phyloP scores from a whole-genome alignment of 2,329 filamentous ascomycete species.

The Alternaria triticimaculans region DNA sequence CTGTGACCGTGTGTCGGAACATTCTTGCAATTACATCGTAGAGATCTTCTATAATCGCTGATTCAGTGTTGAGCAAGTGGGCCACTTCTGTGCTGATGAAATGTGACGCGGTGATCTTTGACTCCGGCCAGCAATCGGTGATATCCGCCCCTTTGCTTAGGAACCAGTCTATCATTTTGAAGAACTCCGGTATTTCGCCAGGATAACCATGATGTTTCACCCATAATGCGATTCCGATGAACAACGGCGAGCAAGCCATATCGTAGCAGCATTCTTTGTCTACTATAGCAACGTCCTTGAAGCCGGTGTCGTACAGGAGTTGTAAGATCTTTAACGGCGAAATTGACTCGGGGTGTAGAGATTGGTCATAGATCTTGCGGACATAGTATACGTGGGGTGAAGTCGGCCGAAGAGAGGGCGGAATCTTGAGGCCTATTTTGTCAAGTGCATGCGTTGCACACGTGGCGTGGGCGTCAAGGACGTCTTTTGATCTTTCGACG shows the following conservation, averaged over 20 bases:
- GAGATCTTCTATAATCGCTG: not conserved
- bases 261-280: too few relatives aligned
- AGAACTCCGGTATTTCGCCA: not conserved
- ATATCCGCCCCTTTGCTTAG: not conserved
- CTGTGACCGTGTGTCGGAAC: not conserved
- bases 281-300: too few relatives aligned
- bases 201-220: too few relatives aligned
- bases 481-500: not conserved
- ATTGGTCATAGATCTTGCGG: too few relatives aligned
- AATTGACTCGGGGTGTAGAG: too few relatives aligned
- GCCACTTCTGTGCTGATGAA: not conserved
- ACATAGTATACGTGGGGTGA: not conserved
- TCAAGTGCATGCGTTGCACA: not conserved
- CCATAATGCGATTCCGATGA: too few relatives aligned
- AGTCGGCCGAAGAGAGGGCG: not conserved
- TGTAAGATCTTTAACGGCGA: too few relatives aligned
- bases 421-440: not conserved
- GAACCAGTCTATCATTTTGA: not conserved
- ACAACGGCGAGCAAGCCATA: too few relatives aligned
- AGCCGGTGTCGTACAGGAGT: too few relatives aligned
- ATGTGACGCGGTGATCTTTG: not conserved
- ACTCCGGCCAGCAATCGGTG: not conserved
- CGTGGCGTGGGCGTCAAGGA: not conserved
- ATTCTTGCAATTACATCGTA: not conserved
- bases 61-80: rapidly evolving